Evolutionary conservation across 1,284 basidiomycete species (phyloP).

Genomic region (Pseudomicrostroma phylloplanum): DNA sequence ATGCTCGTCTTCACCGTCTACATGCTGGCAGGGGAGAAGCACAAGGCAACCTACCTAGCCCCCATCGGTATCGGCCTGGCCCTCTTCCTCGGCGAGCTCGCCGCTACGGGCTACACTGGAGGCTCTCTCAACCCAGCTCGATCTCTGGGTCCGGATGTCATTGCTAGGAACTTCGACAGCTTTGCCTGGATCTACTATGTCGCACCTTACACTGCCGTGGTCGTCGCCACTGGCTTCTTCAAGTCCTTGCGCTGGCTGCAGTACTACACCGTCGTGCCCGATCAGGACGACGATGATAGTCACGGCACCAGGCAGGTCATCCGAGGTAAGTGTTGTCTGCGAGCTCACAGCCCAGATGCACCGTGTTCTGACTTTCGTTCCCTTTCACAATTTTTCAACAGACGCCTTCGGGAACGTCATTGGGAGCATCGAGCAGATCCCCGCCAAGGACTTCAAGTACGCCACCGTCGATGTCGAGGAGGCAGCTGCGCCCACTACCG

Average conservation of each 20-base stretch:
- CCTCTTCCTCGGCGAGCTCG: slow-evolving; percentile 21
- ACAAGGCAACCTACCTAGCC: slow-evolving; percentile 65
- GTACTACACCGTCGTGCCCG: slow-evolving; percentile 32
- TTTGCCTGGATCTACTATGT: slow-evolving; percentile 37
- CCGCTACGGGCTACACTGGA: slow-evolving; percentile 34
- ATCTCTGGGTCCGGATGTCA: slow-evolving; percentile 30
- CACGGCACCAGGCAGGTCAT: slow-evolving; percentile 19
- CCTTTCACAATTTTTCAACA: no score
- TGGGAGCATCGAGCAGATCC: slow-evolving; percentile 25
- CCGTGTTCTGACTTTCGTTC: no score
- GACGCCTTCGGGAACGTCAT: slow-evolving; percentile 23
- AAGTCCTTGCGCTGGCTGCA: slow-evolving; percentile 22
- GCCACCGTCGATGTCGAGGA: not conserved
- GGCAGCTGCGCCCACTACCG: no score
- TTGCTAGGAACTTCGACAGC: slow-evolving; percentile 21
- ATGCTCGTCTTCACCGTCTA: slow-evolving; percentile 30
- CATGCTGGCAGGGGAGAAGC: slow-evolving; percentile 52
- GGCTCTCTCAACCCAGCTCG: slow-evolving; percentile 40
- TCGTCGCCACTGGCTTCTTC: slow-evolving; percentile 32
- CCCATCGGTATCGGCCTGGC: slow-evolving; percentile 60
- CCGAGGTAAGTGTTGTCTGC: slow-evolving; percentile 15
- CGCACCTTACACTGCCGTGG: slow-evolving; percentile 27
- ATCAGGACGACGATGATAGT: slow-evolving; percentile 31
- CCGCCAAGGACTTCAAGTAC: slow-evolving; percentile 4
- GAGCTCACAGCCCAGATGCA: no score